Base-by-base conservation (phyloP, 164 flowering plant species). In the Vitis riparia region DNA sequence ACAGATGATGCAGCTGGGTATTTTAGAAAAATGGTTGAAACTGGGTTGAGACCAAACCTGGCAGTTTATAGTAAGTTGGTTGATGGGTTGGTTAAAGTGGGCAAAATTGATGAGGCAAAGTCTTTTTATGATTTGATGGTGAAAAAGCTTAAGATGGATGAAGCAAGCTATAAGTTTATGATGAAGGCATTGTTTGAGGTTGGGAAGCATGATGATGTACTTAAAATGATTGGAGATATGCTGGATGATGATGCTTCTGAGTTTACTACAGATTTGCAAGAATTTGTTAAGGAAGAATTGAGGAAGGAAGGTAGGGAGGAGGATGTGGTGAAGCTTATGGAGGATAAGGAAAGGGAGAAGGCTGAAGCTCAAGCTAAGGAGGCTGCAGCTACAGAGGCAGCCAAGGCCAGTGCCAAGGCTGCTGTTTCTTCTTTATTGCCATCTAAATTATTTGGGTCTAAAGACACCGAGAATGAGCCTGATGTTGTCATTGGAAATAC, bases 41-140 rank as follows among this genome's bases (percentile, higher is more conserved):
- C 85, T 0, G 89, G 86, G 19, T 59, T 93, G 76, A 85, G 91
- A 71, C 99, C 97, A 1, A 91, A 88, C 73, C 67, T 87, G 81
- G 84, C 77, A 5, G 92, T 85, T 29, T 95, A 88, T 62, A 88
- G 82, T 70, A 86, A 83, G 75, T 69, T 89, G 62, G 83, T 90
- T 59, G 85, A 81, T 71, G 89, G 86, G 49, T 77, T 95, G 81
- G 79, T 91, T 63, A 82, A 84, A 44, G 85, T 77, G 51, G 94
- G 85, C 47, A 90, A 82, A 74, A 67, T 88, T 66, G 98, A 90
- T 62, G 94, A 93, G 72, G 97, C 97, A 5, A 93, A 89, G 67
- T 84, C 79, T 7, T 80, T 87, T 57, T 93, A 85, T 51, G 93
- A 90, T 68, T 62, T 90, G 73, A 95, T 93, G 98, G 86, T 88